A percentile compares a stretch with the other conserved stretches of the same genome.
Evolutionary conservation across 257 asterid species (phyloP).

Genomic region (Striga asiatica): DNA sequence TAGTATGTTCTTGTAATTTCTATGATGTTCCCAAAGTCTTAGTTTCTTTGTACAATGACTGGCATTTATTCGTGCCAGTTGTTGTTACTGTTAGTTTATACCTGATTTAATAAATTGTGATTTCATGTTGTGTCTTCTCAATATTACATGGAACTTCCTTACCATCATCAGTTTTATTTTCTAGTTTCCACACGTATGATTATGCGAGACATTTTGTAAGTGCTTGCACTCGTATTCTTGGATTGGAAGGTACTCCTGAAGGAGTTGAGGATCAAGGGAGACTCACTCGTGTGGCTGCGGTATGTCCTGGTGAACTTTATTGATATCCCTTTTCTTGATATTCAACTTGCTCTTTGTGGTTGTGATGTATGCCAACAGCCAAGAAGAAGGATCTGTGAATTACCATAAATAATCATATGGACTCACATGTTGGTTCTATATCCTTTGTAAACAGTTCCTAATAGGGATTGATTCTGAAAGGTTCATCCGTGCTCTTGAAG

Average conservation of each 20-base stretch:
- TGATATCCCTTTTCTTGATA: too few species aligned
- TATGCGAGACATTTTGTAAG: constrained; percentile 41
- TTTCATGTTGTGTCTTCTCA: background rate
- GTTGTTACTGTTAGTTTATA: background rate
- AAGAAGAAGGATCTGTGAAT: too few species aligned
- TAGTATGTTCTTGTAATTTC: background rate
- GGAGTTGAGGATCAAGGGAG: constrained; percentile 94
- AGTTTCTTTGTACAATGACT: background rate
- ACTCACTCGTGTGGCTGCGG: too few species aligned
- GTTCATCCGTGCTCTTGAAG: constrained; percentile 73
- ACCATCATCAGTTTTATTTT: constrained; percentile 6
- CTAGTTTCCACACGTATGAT: constrained; percentile 81
- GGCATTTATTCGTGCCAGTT: background rate
- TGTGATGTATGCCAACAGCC: too few species aligned
- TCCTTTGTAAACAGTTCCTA: constrained; percentile 58
- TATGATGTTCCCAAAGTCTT: background rate
- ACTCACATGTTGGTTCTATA: too few species aligned
- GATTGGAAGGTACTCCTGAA: constrained; percentile 58
- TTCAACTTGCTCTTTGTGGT: too few species aligned
- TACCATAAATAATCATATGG: too few species aligned
- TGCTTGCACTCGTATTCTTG: constrained; percentile 64
- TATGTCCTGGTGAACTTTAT: too few species aligned
- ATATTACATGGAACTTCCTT: background rate
- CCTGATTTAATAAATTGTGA: background rate
- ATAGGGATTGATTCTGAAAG: constrained; percentile 89